Percentiles rank a stretch among this genome's conserved stretches.
These are phyloP conservation scores for Claviceps sorghi DNA, from an alignment of 2,329 filamentous ascomycete species.

Conservation along the genomic window DNA sequence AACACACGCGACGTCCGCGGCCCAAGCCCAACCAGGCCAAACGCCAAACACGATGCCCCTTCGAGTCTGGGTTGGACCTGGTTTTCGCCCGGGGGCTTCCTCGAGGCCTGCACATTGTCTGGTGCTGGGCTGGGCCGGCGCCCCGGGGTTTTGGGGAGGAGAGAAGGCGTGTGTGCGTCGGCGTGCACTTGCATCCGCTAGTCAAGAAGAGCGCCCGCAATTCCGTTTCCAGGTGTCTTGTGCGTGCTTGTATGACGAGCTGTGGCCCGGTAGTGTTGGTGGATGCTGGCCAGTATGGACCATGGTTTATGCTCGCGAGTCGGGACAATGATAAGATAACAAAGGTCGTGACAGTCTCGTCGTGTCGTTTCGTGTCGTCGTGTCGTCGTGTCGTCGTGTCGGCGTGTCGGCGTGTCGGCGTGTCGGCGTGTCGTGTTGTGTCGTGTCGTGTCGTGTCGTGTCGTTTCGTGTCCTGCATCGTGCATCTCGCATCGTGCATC, in stretches of 20 bases:
- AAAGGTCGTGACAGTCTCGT: background rate
- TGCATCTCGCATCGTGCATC: too few relatives aligned
- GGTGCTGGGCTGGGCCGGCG: background rate
- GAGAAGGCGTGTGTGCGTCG: background rate
- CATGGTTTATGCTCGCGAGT: background rate
- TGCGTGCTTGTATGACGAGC: background rate
- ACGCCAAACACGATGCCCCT: constrained; percentile 1
- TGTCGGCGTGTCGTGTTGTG: background rate
- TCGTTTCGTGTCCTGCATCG: background rate
- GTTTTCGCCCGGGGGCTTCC: background rate
- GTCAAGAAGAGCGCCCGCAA: constrained; percentile 1
- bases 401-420: too few relatives aligned
- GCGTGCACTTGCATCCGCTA: background rate
- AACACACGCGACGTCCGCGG: background rate
- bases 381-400: too few relatives aligned
- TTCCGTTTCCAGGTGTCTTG: background rate
- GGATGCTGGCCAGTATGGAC: background rate
- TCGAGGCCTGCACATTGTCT: background rate
- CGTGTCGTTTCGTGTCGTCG: background rate
- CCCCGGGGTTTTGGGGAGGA: too few relatives aligned
- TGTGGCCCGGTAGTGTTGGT: background rate
- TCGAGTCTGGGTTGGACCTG: constrained; percentile 1
- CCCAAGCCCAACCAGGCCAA: constrained; percentile 1
- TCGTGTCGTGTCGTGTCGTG: background rate
- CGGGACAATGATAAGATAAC: background rate